phyloP scores from a whole-genome alignment of 1,284 basidiomycete genomes.

The Boletus chippewaensis region DNA sequence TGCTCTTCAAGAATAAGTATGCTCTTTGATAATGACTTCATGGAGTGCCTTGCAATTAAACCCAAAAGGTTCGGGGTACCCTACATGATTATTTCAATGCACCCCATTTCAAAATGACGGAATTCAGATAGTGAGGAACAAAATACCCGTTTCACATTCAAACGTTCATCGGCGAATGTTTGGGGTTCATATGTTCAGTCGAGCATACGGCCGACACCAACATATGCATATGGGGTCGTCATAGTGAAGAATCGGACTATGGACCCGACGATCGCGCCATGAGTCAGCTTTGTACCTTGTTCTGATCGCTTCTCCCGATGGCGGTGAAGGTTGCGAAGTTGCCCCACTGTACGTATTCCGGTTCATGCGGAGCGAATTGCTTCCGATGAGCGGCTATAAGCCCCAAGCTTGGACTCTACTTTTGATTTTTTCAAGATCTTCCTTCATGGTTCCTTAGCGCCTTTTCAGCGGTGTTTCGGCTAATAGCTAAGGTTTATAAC shows the following conservation, averaged over 20 bases:
- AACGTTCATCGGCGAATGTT: not conserved
- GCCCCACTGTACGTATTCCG: not conserved
- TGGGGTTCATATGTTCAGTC: not conserved
- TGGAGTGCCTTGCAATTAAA: conserved; percentile 6
- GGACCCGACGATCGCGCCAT: not conserved
- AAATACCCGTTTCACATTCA: not conserved
- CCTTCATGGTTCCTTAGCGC: not conserved
- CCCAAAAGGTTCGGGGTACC: conserved; percentile 6
- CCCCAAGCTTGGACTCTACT: not conserved
- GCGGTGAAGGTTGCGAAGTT: not conserved
- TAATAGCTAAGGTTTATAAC: not conserved
- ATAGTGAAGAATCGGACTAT: not conserved
- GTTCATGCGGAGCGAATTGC: not conserved
- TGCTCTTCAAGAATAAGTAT: not conserved
- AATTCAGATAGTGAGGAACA: not conserved
- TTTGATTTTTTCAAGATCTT: not conserved
- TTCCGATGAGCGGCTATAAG: not conserved
- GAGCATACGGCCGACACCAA: not conserved
- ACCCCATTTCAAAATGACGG: not conserved
- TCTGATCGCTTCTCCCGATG: not conserved
- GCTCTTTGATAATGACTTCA: not conserved
- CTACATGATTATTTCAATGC: too few species aligned
- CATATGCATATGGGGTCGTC: too few species aligned
- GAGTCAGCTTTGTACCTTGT: not conserved
- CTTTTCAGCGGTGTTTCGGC: not conserved